These are phyloP conservation scores for Mycena crocata DNA, from an alignment of 768 basidiomycete species.

Conservation along the genomic window DNA sequence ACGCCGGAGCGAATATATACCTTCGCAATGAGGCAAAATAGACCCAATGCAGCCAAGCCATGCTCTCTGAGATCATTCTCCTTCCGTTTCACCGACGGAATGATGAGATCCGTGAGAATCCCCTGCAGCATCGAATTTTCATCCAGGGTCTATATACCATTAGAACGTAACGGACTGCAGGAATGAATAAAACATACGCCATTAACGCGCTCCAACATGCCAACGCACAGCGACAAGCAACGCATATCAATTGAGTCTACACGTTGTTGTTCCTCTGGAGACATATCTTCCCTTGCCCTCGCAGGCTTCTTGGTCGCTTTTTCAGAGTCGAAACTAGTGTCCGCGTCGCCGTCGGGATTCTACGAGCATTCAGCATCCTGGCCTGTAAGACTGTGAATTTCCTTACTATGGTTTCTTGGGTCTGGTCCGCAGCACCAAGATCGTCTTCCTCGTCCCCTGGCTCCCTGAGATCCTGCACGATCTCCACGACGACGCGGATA, in stretches of 20 bases:
- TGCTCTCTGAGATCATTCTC: conserved; percentile 72
- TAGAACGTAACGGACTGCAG: neutral
- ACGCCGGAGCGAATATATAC: conserved; percentile 51
- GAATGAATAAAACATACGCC: conserved; percentile 61
- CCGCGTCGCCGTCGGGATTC: conserved; percentile 35
- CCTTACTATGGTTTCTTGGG: conserved; percentile 31
- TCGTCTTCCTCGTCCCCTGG: conserved; percentile 54
- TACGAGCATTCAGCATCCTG: conserved; percentile 3
- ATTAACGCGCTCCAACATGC: conserved; percentile 88
- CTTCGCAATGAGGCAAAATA: conserved; percentile 82
- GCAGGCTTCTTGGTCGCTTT: conserved; percentile 39
- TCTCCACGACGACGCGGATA: conserved; percentile 89
- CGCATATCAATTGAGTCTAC: conserved; percentile 77
- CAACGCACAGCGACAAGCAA: conserved; percentile 82
- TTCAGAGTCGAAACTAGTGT: conserved; percentile 39
- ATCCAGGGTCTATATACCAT: conserved; percentile 64
- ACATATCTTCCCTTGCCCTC: conserved; percentile 56
- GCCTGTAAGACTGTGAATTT: neutral
- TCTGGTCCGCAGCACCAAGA: conserved; percentile 46
- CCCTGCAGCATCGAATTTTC: conserved; percentile 80
- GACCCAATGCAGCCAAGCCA: conserved; percentile 75
- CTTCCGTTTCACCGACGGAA: conserved; percentile 87
- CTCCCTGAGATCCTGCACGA: conserved; percentile 84
- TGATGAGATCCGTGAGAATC: conserved; percentile 81
- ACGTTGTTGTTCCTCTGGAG: conserved; percentile 68